A percentile compares a stretch with the other conserved stretches of the same genome.
phyloP scores from a whole-genome alignment of 345 rosid species.

The Draba incana region DNA sequence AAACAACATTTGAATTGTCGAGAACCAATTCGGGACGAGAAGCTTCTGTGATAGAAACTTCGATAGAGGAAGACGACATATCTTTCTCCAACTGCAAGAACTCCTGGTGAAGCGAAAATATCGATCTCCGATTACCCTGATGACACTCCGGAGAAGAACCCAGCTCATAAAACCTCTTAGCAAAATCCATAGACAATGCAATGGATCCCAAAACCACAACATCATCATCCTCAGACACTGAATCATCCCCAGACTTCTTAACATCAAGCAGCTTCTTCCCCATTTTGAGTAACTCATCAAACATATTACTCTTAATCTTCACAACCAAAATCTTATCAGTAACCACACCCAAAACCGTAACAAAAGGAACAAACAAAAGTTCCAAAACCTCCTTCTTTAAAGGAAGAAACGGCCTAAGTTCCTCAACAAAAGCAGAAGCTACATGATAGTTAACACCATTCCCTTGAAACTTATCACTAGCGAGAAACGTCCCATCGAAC shows the following conservation, averaged over 20 bases:
- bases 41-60: slow-evolving; percentile 49
- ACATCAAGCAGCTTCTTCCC: slow-evolving; percentile 61
- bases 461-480: slow-evolving; percentile 61
- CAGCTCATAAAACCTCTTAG: slow-evolving; percentile 67
- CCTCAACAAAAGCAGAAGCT: slow-evolving; percentile 74
- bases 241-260: slow-evolving; percentile 49
- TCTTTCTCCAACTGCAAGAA: slow-evolving; percentile 83
- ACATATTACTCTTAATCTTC: slow-evolving; percentile 76
- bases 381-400: slow-evolving; percentile 53
- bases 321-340: slow-evolving; percentile 66
- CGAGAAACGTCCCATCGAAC: slow-evolving; percentile 54
- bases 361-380: slow-evolving; percentile 53
- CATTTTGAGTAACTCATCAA: slow-evolving; percentile 58
- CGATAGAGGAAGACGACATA: slow-evolving; percentile 46
- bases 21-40: slow-evolving; percentile 51
- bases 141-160: slow-evolving; percentile 71
- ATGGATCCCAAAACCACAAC: slow-evolving; percentile 61
- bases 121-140: slow-evolving; percentile 85
- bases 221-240: slow-evolving; percentile 54
- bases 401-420: slow-evolving; percentile 71
- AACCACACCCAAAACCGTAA: slow-evolving; percentile 55
- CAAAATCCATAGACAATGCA: slow-evolving; percentile 57
- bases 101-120: slow-evolving; percentile 65
- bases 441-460: slow-evolving; percentile 87
- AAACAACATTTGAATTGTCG: slow-evolving; percentile 27